Evolutionary conservation across 495 filamentous ascomycete genomes (phyloP).

Genomic region (Hypoxylon cercidicola): DNA sequence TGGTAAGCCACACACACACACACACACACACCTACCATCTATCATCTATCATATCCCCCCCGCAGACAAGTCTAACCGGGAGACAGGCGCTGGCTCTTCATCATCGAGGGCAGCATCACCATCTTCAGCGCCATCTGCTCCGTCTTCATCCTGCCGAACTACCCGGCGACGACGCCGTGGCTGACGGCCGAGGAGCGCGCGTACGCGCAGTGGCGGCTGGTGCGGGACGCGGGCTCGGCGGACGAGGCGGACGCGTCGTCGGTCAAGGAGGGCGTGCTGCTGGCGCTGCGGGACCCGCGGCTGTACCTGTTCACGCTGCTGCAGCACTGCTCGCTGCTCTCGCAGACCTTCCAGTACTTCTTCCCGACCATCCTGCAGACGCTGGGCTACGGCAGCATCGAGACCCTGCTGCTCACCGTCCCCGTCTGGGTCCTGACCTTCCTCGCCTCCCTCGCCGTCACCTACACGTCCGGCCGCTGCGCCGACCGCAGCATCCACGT

Average conservation of each 20-base stretch:
- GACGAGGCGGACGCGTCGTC: constrained; percentile 43
- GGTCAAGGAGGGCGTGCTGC: constrained; percentile 51
- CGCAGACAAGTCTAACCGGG: constrained; percentile 3
- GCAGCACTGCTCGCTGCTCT: constrained; percentile 54
- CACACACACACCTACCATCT: no score
- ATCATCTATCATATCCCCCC: not conserved
- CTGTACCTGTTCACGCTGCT: constrained; percentile 60
- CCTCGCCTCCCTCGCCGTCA: constrained; percentile 49
- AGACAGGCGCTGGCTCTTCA: constrained; percentile 49
- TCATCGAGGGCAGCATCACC: constrained; percentile 57
- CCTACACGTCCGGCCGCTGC: constrained; percentile 51
- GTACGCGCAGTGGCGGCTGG: constrained; percentile 54
- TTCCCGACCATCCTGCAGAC: constrained; percentile 66
- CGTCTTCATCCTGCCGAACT: constrained; percentile 55
- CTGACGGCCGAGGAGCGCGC: constrained; percentile 53
- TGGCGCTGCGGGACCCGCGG: constrained; percentile 53
- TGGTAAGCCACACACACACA: no score
- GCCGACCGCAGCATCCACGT: constrained; percentile 57
- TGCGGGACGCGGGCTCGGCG: constrained; percentile 53
- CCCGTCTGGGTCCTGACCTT: constrained; percentile 59
- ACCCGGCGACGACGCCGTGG: constrained; percentile 57
- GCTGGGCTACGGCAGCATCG: constrained; percentile 60
- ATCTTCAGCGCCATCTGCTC: constrained; percentile 51
- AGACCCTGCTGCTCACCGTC: constrained; percentile 63
- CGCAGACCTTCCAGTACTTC: constrained; percentile 60